Base-by-base conservation (phyloP, 768 basidiomycete species). In the Collybia mongolica region DNA sequence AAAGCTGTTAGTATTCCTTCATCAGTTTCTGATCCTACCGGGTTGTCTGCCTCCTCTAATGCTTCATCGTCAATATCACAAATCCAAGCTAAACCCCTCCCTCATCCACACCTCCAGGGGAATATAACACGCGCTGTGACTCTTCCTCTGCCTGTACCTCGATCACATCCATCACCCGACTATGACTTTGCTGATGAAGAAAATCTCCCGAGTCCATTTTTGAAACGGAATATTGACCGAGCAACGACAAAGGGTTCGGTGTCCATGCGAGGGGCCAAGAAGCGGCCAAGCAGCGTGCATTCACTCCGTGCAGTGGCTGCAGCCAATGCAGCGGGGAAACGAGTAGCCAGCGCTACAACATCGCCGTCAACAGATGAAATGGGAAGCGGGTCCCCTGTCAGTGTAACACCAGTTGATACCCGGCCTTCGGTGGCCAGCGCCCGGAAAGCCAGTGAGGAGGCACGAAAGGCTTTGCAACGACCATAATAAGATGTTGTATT, bases 201-300 rank as follows among this genome's bases (percentile, higher is more conserved):
- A 64, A 92, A 91, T 63, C 74, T 93, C 0, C 91, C 90, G 0
- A 90, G 88, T 61, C 91, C 90, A 5, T 93, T 93, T 67, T 62
- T 93, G 38, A 87, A 86, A 61, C 74, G 80, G 9, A 54, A 52
- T 8, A 39, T 57, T 19, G 44, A 66, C 53, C 4, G 82, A 29
- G 49, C 40, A 26, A 46, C 46, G 20, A 54, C 38, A 17, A 44
- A 40, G 9, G 48, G 46, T 18, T 26, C 46, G 1, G 29, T 45
- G 32, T 44, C 59, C 12, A 39, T 37, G 20, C 40, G 45, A 12
- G 47, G 50, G 32, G 45, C 51, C n/a, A 72, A 68, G 60, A 80
- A 77, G 57, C 64, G 81, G 41, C 67, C 70, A 26, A 83, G 80
- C 56, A 73, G 68, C 19, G 82, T 80, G 0, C 75, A 81, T 42